These are phyloP conservation scores for Globisporangium solare DNA, from an alignment of 352 stramenopile genomes.

Conservation along the genomic window DNA sequence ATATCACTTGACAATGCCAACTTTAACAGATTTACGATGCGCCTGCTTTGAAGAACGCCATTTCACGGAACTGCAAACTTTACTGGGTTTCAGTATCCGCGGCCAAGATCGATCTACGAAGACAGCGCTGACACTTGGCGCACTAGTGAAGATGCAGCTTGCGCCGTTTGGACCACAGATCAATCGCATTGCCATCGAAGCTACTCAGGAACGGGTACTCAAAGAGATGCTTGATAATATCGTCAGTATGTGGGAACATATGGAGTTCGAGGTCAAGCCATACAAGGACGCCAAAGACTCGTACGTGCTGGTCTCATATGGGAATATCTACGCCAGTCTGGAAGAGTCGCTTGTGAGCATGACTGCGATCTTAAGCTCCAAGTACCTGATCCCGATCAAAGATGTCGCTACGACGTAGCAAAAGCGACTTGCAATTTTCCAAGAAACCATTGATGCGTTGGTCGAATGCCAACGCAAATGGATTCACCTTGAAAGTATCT, in stretches of 20 bases:
- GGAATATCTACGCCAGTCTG: slow-evolving; percentile 70
- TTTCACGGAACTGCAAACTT: slow-evolving; percentile 38
- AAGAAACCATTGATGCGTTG: slow-evolving; percentile 81
- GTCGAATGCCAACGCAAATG: slow-evolving; percentile 77
- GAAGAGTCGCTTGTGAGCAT: slow-evolving; percentile 91
- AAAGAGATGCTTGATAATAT: slow-evolving; percentile 91
- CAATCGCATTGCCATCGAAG: slow-evolving; percentile 78
- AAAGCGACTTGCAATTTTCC: slow-evolving; percentile 58
- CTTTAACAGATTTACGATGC: slow-evolving; percentile 56
- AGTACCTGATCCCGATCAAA: slow-evolving; percentile 82
- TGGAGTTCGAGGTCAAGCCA: slow-evolving; percentile 83
- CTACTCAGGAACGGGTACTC: slow-evolving; percentile 80
- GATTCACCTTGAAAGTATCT: slow-evolving; percentile 82
- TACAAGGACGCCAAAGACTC: slow-evolving; percentile 91
- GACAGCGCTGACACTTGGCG: slow-evolving; percentile 60
- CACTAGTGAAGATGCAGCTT: slow-evolving; percentile 80
- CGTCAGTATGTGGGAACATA: slow-evolving; percentile 66
- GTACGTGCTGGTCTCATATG: slow-evolving; percentile 77
- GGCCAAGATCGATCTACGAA: slow-evolving; percentile 3
- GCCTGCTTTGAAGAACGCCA: slow-evolving; percentile 63
- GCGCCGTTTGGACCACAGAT: slow-evolving; percentile 73
- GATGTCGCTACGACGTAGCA: slow-evolving; percentile 67
- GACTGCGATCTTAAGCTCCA: slow-evolving; percentile 86
- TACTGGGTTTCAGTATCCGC: slow-evolving; percentile 81
- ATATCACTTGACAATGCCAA: slow-evolving; percentile 80